These are phyloP conservation scores for Fusarium zealandicum DNA, from an alignment of 2,329 filamentous ascomycete species.

Conservation along the genomic window DNA sequence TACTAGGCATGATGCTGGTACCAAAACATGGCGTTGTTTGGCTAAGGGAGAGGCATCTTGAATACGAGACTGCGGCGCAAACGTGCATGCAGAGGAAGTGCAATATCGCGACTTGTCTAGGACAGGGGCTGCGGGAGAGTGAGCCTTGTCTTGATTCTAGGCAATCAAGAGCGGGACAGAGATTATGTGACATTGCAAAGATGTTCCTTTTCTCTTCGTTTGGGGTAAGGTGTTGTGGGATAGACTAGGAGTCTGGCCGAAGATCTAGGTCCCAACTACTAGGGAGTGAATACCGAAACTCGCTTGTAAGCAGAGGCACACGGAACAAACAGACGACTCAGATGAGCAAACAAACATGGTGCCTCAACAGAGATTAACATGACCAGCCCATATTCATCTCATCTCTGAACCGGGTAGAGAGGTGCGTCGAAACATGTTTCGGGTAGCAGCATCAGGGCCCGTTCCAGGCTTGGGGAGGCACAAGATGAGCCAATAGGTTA, in stretches of 20 bases:
- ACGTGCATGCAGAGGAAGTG: constrained; percentile 16
- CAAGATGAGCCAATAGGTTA: constrained; percentile 1
- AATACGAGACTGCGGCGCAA: constrained; percentile 25
- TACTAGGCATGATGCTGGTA: background rate
- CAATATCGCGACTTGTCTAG: background rate
- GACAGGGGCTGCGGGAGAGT: background rate
- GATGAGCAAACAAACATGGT: background rate
- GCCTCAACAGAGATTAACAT: background rate
- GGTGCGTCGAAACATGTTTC: constrained; percentile 24
- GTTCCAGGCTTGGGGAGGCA: constrained; percentile 2
- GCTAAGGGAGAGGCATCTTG: constrained; percentile 1
- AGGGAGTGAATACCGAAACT: too few relatives aligned
- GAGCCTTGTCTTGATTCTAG: background rate
- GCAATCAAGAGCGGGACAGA: too few relatives aligned
- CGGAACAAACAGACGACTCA: too few relatives aligned
- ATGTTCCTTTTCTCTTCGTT: background rate
- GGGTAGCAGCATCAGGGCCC: constrained; percentile 16
- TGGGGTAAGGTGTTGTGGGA: too few relatives aligned
- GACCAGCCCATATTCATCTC: background rate
- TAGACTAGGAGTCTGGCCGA: too few relatives aligned
- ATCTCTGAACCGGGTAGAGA: background rate
- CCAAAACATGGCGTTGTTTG: background rate
- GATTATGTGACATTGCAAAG: background rate
- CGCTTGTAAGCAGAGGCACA: too few relatives aligned
- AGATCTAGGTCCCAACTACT: too few relatives aligned